phyloP scores from a whole-genome alignment of 106 monocot species.

The Phalaenopsis aphrodite region DNA sequence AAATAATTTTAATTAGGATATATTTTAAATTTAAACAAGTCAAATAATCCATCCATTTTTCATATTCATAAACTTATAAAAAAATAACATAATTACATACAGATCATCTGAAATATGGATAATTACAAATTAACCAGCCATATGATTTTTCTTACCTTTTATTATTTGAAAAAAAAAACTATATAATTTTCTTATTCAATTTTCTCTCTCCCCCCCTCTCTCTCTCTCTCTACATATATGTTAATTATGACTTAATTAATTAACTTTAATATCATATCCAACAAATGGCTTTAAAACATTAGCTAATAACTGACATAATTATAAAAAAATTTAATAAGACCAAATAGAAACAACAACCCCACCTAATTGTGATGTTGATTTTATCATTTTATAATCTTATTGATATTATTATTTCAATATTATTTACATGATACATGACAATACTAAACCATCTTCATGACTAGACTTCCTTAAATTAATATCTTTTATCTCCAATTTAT shows the following conservation, averaged over 20 bases:
- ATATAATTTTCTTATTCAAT: too few species aligned
- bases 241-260: background rate
- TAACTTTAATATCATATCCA: background rate
- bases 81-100: too few species aligned
- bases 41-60: too few species aligned
- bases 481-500: background rate
- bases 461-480: background rate
- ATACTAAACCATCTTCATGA: background rate
- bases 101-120: too few species aligned
- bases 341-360: constrained; percentile 4
- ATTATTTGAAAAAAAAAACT: too few species aligned
- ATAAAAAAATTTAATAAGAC: background rate
- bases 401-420: constrained; percentile 1
- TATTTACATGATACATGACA: background rate
- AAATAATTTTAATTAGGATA: too few species aligned
- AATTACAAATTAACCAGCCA: too few species aligned
- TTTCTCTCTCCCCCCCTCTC: too few species aligned
- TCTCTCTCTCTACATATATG: background rate
- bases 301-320: constrained; percentile 6
- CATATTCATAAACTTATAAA: too few species aligned
- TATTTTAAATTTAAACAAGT: too few species aligned
- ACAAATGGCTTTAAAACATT: background rate
- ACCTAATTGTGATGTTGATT: constrained; percentile 9
- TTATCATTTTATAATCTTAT: background rate
- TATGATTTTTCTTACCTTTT: too few species aligned